Evolutionary conservation across 2,329 filamentous ascomycete genomes (phyloP), one percentile per base, ranked within the genome.

Genomic region (Ramularia collo-cygni): DNA sequence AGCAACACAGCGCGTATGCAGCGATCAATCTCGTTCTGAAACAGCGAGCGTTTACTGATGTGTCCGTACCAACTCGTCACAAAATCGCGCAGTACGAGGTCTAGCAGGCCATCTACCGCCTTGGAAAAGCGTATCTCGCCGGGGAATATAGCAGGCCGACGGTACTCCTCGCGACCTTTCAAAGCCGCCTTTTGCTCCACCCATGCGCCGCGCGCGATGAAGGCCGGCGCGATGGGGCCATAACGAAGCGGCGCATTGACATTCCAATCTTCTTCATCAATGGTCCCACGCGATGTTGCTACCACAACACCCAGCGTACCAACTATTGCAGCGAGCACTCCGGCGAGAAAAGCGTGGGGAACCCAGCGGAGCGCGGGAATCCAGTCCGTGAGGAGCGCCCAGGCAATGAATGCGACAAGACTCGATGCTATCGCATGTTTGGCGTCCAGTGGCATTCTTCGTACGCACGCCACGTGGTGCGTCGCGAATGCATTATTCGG

Each of bases 341-440:
- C 90, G 50, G 76, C 66, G 51, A 83, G 68, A 62, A 96, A 87
- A 54, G 89, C 86, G 64, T 94, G 85, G 55, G 84, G 85, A 29
- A 85, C 73, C 75, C 85, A 94, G 62, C 87, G 86, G 51, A 96
- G 70, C 44, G 79, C 69, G 19, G 90, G 88, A 55, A 88, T 71
- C 81, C 84, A 93, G 68, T 84, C 81, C 52, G 86, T 81, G 44
- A 83, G 75, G 62, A 89, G 82, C 47, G 85, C 85, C 90, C 90
- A 96, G 61, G 86, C 82, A 62, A 95, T 71, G 65, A 95, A 86
- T 63, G 72, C 75, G 63, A 74, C 79, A 61, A 83, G 63, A 63
- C 74, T 75, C 62, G 79, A 79, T 64, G 84, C 64, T 62, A 78
- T 72, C 64, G 81, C 73, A 75, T 88, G 75, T 73, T 77, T 79